These are phyloP conservation scores for Tylopilus sp. DNA, from an alignment of 1,284 basidiomycete species.

Conservation along the genomic window DNA sequence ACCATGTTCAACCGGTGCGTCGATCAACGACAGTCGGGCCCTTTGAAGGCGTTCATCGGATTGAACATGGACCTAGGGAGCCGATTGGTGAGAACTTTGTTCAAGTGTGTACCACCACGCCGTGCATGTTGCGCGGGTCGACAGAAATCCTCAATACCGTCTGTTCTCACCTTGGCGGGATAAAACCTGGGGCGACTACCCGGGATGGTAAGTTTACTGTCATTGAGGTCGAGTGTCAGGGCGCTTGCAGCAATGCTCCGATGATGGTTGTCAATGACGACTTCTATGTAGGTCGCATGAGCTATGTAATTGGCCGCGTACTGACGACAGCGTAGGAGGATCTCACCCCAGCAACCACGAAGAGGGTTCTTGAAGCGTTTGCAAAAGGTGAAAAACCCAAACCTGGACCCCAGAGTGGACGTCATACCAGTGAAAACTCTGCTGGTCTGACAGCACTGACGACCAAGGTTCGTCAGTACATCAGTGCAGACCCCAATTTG, in stretches of 20 bases:
- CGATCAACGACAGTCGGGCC: background rate
- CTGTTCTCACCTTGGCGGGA: slow-evolving; percentile 77
- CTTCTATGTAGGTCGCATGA: slow-evolving; percentile 72
- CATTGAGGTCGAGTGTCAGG: slow-evolving; percentile 97
- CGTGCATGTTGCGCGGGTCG: slow-evolving; percentile 95
- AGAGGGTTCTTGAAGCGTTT: slow-evolving; percentile 85
- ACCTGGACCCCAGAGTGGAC: slow-evolving; percentile 86
- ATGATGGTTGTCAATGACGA: slow-evolving; percentile 98
- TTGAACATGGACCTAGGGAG: slow-evolving; percentile 52
- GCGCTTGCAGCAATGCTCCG: slow-evolving; percentile 98
- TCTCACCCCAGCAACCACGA: slow-evolving; percentile 87
- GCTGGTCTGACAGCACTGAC: slow-evolving; percentile 84
- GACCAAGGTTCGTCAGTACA: slow-evolving; percentile 57
- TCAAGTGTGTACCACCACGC: slow-evolving; percentile 98
- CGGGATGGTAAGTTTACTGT: slow-evolving; percentile 96
- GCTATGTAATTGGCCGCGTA: background rate
- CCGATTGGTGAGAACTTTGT: slow-evolving; percentile 95
- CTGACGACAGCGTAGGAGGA: slow-evolving; percentile 69
- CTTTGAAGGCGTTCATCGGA: background rate
- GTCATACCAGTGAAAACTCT: slow-evolving; percentile 87
- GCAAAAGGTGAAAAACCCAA: slow-evolving; percentile 84
- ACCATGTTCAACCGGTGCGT: slow-evolving; percentile 96
- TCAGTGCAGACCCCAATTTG: background rate
- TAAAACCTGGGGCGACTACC: slow-evolving; percentile 89
- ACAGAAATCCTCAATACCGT: slow-evolving; percentile 87